phyloP scores from a whole-genome alignment of 352 stramenopile genomes.

The Globisporangium spinosum region DNA sequence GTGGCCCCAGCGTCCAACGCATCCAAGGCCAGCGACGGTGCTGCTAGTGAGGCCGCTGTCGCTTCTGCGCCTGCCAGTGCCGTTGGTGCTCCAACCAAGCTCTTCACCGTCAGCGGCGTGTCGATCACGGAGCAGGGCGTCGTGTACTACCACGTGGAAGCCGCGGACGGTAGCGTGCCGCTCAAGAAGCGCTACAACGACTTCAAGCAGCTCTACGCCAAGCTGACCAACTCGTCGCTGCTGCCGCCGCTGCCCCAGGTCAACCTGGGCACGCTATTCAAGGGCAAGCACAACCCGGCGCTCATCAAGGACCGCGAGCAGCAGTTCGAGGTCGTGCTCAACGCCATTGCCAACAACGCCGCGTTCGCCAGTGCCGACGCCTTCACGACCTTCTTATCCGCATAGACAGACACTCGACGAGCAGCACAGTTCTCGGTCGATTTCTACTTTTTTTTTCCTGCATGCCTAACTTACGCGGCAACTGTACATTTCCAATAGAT shows the following conservation, averaged over 20 bases:
- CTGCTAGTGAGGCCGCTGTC: neutral
- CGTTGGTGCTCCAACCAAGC: constrained; percentile 17
- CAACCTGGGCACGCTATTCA: constrained; percentile 44
- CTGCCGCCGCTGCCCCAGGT: constrained; percentile 56
- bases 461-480: constrained; percentile 6
- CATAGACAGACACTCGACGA: neutral
- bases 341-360: constrained; percentile 53
- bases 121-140: constrained; percentile 62
- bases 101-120: constrained; percentile 47
- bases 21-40: neutral
- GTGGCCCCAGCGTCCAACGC: constrained; percentile 15
- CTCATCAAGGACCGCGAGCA: constrained; percentile 61
- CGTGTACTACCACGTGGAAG: constrained; percentile 67
- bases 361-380: constrained; percentile 37
- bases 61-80: neutral
- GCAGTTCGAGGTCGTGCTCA: constrained; percentile 61
- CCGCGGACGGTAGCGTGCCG: constrained; percentile 25
- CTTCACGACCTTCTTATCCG: constrained; percentile 58
- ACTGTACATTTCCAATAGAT: neutral
- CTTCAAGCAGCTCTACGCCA: constrained; percentile 68
- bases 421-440: neutral
- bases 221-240: constrained; percentile 26
- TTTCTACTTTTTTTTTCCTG: constrained; percentile 8
- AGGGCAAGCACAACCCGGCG: constrained; percentile 53
- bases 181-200: constrained; percentile 81